A percentile compares a stretch with the other conserved stretches of the same genome.
phyloP scores from a whole-genome alignment of 805 yeast genomes.

The Yarrowia keelungensis region DNA sequence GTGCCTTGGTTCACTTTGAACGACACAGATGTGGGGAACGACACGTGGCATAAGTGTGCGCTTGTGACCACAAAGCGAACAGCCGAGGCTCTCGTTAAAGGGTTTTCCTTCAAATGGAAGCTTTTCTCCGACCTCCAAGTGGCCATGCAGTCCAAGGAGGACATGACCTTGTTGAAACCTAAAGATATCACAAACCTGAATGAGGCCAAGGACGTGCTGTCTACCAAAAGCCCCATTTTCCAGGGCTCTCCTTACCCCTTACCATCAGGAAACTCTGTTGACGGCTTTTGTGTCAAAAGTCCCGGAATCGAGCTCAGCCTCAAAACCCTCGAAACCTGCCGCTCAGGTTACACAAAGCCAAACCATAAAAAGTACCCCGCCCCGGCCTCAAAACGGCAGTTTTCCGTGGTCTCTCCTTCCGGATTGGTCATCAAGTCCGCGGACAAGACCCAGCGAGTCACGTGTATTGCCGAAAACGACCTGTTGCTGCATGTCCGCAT shows the following conservation, averaged over 20 bases:
- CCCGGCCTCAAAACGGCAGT: background rate
- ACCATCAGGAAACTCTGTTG: background rate
- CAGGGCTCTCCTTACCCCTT: background rate
- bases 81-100: background rate
- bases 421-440: background rate
- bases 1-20: background rate
- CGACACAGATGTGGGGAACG: background rate
- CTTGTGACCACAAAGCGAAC: background rate
- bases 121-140: background rate
- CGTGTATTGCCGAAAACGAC: constrained; percentile 4
- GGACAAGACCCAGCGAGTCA: background rate
- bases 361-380: background rate
- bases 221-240: background rate
- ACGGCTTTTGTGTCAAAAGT: background rate
- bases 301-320: background rate
- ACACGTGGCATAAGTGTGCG: constrained; percentile 1
- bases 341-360: background rate
- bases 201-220: background rate
- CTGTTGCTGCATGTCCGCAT: background rate
- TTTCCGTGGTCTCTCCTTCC: background rate
- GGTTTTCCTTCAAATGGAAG: background rate
- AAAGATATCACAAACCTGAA: background rate
- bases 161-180: background rate
- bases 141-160: background rate
- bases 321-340: background rate